A percentile compares a stretch with the other conserved stretches of the same genome.
phyloP scores from a whole-genome alignment of 2,329 filamentous ascomycete species.

The Cordyceps militaris region DNA sequence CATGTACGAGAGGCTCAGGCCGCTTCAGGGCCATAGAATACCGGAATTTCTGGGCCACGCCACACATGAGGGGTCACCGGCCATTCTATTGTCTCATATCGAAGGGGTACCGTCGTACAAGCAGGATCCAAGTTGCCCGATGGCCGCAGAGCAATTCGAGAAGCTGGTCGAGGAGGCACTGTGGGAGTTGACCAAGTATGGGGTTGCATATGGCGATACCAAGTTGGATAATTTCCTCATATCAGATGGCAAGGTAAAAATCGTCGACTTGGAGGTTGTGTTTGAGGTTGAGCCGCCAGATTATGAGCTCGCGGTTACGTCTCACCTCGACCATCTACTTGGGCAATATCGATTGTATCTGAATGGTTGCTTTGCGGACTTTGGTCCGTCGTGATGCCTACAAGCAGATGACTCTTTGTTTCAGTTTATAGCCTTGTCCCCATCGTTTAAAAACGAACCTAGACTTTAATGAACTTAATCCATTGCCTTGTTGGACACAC shows the following conservation, averaged over 20 bases:
- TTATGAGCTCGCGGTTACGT: too few relatives aligned
- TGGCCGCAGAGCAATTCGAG: not conserved
- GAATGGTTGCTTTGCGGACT: too few relatives aligned
- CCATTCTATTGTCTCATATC: not conserved
- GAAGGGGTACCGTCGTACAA: not conserved
- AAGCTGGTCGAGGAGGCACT: not conserved
- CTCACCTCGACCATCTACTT: too few relatives aligned
- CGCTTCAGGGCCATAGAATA: not conserved
- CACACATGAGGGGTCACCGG: not conserved
- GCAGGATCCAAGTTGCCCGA: not conserved
- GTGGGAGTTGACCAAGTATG: not conserved
- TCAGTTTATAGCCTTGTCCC: too few relatives aligned
- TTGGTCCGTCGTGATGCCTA: too few relatives aligned
- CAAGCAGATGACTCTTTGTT: too few relatives aligned
- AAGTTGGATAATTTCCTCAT: not conserved
- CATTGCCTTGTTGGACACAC: too few relatives aligned
- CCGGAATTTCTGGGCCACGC: not conserved
- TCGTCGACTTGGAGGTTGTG: not conserved
- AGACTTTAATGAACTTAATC: too few relatives aligned
- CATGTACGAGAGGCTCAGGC: not conserved
- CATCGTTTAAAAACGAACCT: too few relatives aligned
- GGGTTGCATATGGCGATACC: not conserved
- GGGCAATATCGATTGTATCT: too few relatives aligned
- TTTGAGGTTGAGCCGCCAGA: not conserved
- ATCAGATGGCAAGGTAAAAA: not conserved